Evolutionary conservation across 257 asterid genomes (phyloP).

Genomic region (Gynochthodes officinalis): DNA sequence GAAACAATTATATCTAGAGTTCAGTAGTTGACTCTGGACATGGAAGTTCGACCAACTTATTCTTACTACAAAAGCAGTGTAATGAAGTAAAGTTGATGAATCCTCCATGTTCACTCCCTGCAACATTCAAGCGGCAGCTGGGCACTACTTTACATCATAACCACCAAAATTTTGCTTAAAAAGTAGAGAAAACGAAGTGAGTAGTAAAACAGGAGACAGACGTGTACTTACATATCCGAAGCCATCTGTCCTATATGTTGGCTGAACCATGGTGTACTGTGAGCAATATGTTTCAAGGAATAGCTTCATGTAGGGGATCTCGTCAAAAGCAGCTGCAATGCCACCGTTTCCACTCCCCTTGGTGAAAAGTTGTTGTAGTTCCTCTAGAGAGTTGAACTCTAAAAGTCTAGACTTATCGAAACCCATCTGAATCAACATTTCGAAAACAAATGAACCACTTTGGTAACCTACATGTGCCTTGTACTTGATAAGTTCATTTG

Average conservation of each 20-base stretch:
- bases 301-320: slow-evolving; percentile 36
- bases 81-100: no score
- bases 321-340: slow-evolving; percentile 37
- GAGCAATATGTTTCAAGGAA: slow-evolving; percentile 31
- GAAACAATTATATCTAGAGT: no score
- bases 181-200: not conserved
- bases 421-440: slow-evolving; percentile 10
- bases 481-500: slow-evolving; percentile 27
- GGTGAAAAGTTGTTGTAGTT: slow-evolving; percentile 20
- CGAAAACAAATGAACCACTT: slow-evolving; percentile 14
- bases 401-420: slow-evolving; percentile 25
- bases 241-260: slow-evolving; percentile 34
- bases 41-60: no score
- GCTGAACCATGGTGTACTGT: slow-evolving; percentile 25
- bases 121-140: no score
- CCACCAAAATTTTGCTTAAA: no score
- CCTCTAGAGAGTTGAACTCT: slow-evolving; percentile 11
- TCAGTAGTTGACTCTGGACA: no score
- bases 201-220: not conserved
- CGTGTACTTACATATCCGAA: slow-evolving; percentile 33
- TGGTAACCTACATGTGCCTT: slow-evolving; percentile 26
- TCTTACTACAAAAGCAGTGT: no score
- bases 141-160: no score
- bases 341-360: slow-evolving; percentile 35
- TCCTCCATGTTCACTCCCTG: no score